Base-by-base conservation (phyloP, 164 flowering plant species). In the Saururus chinensis region DNA sequence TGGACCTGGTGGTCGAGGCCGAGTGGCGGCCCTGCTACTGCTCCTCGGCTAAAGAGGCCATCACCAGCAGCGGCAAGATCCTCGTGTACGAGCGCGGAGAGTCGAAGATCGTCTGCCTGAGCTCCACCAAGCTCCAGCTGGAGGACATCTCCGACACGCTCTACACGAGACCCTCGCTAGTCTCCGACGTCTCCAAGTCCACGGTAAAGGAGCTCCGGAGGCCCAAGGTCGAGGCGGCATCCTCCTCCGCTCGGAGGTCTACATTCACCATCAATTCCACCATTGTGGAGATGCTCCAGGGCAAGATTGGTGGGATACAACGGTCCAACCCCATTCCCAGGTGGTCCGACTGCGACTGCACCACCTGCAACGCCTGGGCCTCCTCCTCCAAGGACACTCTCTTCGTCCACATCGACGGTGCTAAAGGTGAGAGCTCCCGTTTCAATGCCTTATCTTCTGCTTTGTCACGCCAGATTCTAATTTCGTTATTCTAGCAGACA, bases 141-240 rank as follows among this genome's bases (percentile, higher is more conserved):
- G 97, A 89, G 60, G 97, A 93, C 53, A 80, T 93, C 60, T 93
- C 98, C 5, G 97, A 93, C 74, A 93, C 98, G 0, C 87, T 93
- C 48, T 89, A 82, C 71, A 54, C 81, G 0, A 79, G 98, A 1
- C 81, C 92, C 19, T 85, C 95, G 0, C 48, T 80, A 19, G 71
- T 88, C 0, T 84, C 92, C 10, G 92, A 85, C 54, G 64, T 85
- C 54, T 85, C 96, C 0, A 80, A 73, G 24, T 62, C 77, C 0
- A 81, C 92, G 0, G 76, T 79, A 1, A 74, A 62, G 20, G 81
- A 80, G 76, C 77, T 86, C 1, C 76, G 58, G 63, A 42, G 70
- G 68, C 77, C 75, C 55, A 77, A 67, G 61, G 55, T 63, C 52
- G 80, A 69, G 45, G 65, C 51, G 11, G n/a, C n/a, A n/a, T n/a